phyloP scores from a whole-genome alignment of 1,139 yeast species.

The Candida smagusa region DNA sequence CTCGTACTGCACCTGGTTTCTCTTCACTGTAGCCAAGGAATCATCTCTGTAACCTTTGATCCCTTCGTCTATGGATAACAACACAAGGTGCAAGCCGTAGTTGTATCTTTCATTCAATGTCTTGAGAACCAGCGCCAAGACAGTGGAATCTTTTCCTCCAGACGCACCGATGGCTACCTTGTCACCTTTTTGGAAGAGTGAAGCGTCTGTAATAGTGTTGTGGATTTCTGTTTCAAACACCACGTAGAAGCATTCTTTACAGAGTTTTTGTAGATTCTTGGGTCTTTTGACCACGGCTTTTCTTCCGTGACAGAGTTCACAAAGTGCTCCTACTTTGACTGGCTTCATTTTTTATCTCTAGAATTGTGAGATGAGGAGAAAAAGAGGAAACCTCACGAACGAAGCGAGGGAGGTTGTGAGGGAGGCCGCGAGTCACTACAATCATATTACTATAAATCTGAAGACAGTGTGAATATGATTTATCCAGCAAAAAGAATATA shows the following conservation, averaged over 20 bases:
- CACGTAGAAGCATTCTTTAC: constrained; percentile 84
- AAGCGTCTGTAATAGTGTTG: constrained; percentile 71
- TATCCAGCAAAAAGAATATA: no score
- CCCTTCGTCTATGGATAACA: constrained; percentile 93
- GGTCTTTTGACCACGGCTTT: constrained; percentile 92
- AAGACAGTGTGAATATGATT: no score
- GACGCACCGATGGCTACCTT: constrained; percentile 95
- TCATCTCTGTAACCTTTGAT: constrained; percentile 97
- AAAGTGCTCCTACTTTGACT: constrained; percentile 47
- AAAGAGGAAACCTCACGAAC: background rate
- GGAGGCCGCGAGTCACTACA: background rate
- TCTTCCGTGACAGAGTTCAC: constrained; percentile 83
- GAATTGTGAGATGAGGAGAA: background rate
- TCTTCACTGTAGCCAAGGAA: constrained; percentile 90
- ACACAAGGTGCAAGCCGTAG: constrained; percentile 79
- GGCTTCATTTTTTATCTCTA: constrained; percentile 16
- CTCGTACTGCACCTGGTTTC: constrained; percentile 84
- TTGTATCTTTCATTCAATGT: constrained; percentile 82
- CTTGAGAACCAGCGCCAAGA: constrained; percentile 83
- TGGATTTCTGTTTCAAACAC: constrained; percentile 97
- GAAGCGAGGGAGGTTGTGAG: background rate
- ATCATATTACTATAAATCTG: no score
- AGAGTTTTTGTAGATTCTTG: constrained; percentile 84
- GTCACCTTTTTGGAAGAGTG: constrained; percentile 77
- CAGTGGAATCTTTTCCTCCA: constrained; percentile 98